A percentile compares a stretch with the other conserved stretches of the same genome.
Evolutionary conservation across 805 yeast genomes (phyloP).

Genomic region (Yarrowia osloensis): DNA sequence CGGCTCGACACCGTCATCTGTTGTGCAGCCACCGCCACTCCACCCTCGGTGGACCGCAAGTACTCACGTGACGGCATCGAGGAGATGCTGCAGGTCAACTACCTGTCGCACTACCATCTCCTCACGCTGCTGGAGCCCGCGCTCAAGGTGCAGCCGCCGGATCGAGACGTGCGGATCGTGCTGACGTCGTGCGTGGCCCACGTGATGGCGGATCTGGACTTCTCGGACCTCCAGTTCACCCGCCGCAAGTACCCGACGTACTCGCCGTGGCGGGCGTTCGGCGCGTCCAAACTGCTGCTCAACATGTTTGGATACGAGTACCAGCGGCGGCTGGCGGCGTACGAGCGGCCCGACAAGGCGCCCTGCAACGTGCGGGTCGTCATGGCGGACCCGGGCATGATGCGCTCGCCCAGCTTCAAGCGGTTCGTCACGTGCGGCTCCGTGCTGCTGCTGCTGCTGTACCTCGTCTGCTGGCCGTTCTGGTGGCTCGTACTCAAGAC

Average conservation of each 20-base stretch:
- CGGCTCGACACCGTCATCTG: slow-evolving; percentile 87
- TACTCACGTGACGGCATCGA: slow-evolving; percentile 83
- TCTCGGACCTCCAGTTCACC: slow-evolving; percentile 65
- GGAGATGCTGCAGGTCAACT: slow-evolving; percentile 79
- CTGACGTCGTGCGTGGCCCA: slow-evolving; percentile 79
- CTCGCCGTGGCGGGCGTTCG: slow-evolving; percentile 75
- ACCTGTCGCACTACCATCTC: slow-evolving; percentile 77
- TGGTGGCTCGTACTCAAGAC: slow-evolving; percentile 81
- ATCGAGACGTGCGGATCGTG: slow-evolving; percentile 84
- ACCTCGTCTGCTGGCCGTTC: slow-evolving; percentile 73
- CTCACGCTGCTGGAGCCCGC: slow-evolving; percentile 81
- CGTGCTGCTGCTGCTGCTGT: slow-evolving; percentile 59
- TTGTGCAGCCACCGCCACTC: slow-evolving; percentile 81
- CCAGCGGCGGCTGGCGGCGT: slow-evolving; percentile 62
- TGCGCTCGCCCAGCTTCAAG: slow-evolving; percentile 84
- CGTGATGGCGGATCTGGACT: slow-evolving; percentile 65
- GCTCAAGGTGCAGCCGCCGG: slow-evolving; percentile 86
- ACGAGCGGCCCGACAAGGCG: slow-evolving; percentile 66
- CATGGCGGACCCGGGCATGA: slow-evolving; percentile 87
- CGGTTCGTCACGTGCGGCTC: slow-evolving; percentile 78
- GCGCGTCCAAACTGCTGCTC: slow-evolving; percentile 77
- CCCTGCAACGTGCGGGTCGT: slow-evolving; percentile 70
- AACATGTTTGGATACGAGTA: slow-evolving; percentile 75
- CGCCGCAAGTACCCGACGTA: slow-evolving; percentile 57
- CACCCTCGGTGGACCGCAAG: slow-evolving; percentile 65